A percentile compares a stretch with the other conserved stretches of the same genome.
phyloP scores from a whole-genome alignment of 768 basidiomycete species.

The Auriscalpium orientale region DNA sequence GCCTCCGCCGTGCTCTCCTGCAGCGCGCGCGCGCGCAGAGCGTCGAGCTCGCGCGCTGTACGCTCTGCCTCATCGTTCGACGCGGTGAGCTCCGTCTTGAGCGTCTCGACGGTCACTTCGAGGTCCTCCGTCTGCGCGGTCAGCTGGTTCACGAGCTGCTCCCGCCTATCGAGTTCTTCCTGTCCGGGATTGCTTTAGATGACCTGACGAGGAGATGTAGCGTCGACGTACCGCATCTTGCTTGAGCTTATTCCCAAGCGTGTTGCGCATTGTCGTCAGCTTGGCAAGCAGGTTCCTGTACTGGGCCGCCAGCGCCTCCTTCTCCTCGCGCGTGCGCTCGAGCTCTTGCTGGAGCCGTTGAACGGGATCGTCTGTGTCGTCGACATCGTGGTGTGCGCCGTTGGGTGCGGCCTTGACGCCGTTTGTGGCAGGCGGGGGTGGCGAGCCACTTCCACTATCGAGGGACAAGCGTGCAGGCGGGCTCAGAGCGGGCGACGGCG shows the following conservation, averaged over 20 bases:
- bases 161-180: constrained; percentile 97
- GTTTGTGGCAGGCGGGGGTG: constrained; percentile 14
- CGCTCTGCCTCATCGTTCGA: constrained; percentile 73
- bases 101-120: constrained; percentile 59
- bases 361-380: constrained; percentile 41
- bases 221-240: constrained; percentile 81
- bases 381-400: constrained; percentile 23
- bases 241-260: constrained; percentile 87
- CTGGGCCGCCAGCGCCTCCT: constrained; percentile 78
- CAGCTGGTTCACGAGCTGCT: constrained; percentile 74
- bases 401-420: constrained; percentile 19
- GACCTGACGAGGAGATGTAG: too few species aligned
- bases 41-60: constrained; percentile 60
- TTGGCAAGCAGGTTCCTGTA: constrained; percentile 83
- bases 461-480: constrained; percentile 20
- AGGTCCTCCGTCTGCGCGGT: constrained; percentile 74
- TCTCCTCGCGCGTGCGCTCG: constrained; percentile 70
- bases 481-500: constrained; percentile 4
- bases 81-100: constrained; percentile 71
- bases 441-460: constrained; percentile 18
- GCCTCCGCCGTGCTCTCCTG: constrained; percentile 68
- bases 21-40: constrained; percentile 53
- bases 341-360: constrained; percentile 68
- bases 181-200: constrained; percentile 26
- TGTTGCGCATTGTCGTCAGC: constrained; percentile 87